phyloP scores from a whole-genome alignment of 129 eudicot genomes.

The Flaveria bidentis region DNA sequence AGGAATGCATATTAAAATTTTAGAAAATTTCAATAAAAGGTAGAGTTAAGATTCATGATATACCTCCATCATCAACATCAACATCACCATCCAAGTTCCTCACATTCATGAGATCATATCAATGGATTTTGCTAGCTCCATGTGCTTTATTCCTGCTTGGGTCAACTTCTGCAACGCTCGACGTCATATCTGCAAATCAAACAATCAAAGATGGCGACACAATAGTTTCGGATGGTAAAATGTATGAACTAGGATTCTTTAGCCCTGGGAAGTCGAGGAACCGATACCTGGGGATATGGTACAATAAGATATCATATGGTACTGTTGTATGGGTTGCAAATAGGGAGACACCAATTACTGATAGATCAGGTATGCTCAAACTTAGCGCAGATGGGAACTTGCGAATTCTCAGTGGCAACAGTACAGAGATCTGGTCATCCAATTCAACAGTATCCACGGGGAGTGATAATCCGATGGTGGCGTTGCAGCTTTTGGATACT shows the following conservation, averaged over 20 bases:
- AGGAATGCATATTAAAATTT: not conserved
- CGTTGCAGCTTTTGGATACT: conserved; percentile 25
- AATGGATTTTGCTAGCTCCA: not conserved
- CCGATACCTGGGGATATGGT: conserved; percentile 27
- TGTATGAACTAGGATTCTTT: conserved; percentile 38
- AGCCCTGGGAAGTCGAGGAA: conserved; percentile 26
- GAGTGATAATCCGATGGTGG: not conserved
- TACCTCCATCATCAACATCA: no score
- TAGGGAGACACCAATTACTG: conserved; percentile 33
- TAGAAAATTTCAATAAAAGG: not conserved
- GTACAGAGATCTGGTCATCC: conserved; percentile 30
- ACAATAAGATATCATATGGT: conserved; percentile 15
- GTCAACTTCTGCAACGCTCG: conserved; percentile 17
- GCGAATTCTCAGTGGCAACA: conserved; percentile 1
- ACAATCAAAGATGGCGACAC: conserved; percentile 38
- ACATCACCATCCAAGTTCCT: not conserved
- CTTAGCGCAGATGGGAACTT: conserved; percentile 17
- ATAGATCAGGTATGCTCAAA: conserved; percentile 30
- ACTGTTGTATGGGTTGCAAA: conserved; percentile 40
- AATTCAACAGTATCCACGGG: conserved; percentile 11
- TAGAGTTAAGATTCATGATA: no score
- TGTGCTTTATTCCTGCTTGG: not conserved
- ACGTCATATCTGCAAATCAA: conserved; percentile 21
- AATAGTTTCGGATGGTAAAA: conserved; percentile 24
- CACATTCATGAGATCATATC: not conserved